Evolutionary conservation across 768 basidiomycete species (phyloP).

Genomic region (Suillus plorans): DNA sequence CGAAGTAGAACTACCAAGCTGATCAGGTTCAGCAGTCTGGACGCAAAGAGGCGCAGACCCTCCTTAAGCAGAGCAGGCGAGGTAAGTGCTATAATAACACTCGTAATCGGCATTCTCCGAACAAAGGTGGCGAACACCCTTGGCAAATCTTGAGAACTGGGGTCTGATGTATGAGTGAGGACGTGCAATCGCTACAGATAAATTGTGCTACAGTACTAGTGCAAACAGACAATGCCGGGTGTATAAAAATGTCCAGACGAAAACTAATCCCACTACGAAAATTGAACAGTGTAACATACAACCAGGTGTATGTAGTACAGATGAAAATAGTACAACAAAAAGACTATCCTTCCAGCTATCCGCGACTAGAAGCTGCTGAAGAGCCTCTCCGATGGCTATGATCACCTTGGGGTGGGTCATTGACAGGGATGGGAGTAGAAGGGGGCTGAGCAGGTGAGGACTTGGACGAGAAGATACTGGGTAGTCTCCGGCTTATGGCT

Average conservation of each 20-base stretch:
- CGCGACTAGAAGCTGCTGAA: constrained; percentile 38
- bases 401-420: constrained; percentile 19
- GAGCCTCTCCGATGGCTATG: constrained; percentile 43
- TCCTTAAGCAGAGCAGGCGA: constrained; percentile 15
- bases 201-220: constrained; percentile 17
- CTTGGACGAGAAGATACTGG: constrained; percentile 69
- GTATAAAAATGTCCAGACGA: constrained; percentile 18
- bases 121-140: neutral
- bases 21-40: neutral
- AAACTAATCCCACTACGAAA: constrained; percentile 28
- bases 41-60: neutral
- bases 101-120: constrained; percentile 27
- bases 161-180: neutral
- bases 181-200: constrained; percentile 3
- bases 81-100: neutral
- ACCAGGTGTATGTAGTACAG: constrained; percentile 9
- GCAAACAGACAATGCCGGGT: constrained; percentile 13
- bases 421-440: constrained; percentile 28
- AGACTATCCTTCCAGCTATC: constrained; percentile 13
- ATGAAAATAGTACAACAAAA: constrained; percentile 7
- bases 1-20: neutral
- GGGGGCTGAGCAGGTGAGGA: constrained; percentile 28
- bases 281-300: constrained; percentile 11
- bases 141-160: neutral
- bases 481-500: constrained; percentile 54